phyloP scores from a whole-genome alignment of 2,329 filamentous ascomycete species.

The Myriangium duriaei region DNA sequence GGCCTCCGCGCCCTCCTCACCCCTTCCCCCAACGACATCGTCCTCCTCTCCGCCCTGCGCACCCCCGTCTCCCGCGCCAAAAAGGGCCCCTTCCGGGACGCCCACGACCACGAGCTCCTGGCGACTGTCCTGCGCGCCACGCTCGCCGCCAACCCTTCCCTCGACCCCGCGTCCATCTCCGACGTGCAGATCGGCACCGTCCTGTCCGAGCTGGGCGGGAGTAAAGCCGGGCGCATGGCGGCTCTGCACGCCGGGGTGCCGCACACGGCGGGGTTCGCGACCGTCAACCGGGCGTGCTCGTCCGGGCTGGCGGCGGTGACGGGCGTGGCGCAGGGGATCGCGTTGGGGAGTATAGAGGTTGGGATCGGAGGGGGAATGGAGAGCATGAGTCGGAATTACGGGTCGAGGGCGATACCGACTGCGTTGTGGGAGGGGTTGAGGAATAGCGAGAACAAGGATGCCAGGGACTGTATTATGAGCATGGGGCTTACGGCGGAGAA shows the following conservation, averaged over 20 bases:
- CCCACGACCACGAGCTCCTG: conserved; percentile 83
- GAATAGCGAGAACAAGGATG: conserved; percentile 52
- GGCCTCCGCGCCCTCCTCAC: conserved; percentile 65
- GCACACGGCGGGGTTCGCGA: conserved; percentile 63
- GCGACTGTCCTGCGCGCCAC: conserved; percentile 54
- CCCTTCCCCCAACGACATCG: conserved; percentile 69
- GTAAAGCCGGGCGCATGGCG: conserved; percentile 84
- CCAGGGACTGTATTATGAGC: conserved; percentile 78
- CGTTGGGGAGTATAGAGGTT: conserved; percentile 55
- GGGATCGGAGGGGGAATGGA: conserved; percentile 88
- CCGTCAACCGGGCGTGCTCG: conserved; percentile 77
- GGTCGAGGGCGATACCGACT: conserved; percentile 67
- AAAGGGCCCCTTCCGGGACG: conserved; percentile 73
- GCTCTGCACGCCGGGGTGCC: conserved; percentile 72
- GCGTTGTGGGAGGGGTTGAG: conserved; percentile 65
- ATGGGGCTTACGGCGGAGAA: conserved; percentile 91
- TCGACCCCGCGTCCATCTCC: conserved; percentile 57
- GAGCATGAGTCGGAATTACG: conserved; percentile 92
- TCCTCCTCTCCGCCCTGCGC: conserved; percentile 81
- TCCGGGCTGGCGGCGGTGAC: conserved; percentile 69
- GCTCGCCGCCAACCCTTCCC: conserved; percentile 56
- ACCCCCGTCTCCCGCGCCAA: conserved; percentile 76
- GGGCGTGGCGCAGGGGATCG: conserved; percentile 59
- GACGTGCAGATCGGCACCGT: conserved; percentile 84
- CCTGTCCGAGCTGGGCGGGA: conserved; percentile 78